These are phyloP conservation scores for Tolypocladium album DNA, from an alignment of 2,329 filamentous ascomycete species.

Conservation along the genomic window DNA sequence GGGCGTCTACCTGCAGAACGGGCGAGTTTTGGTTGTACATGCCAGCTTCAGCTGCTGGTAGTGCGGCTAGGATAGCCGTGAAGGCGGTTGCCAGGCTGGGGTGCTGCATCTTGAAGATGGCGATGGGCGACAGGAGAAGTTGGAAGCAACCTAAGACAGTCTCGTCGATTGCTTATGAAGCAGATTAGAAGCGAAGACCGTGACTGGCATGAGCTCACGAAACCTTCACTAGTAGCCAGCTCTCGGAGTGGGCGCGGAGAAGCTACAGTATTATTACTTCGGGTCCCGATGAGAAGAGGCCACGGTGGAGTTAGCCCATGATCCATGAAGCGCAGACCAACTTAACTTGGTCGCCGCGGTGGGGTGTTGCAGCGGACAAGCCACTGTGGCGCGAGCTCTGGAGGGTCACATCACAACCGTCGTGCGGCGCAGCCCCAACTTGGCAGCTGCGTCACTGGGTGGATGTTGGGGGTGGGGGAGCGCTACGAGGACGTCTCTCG, in stretches of 20 bases:
- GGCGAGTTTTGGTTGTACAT: slow-evolving; percentile 81
- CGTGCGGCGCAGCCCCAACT: not conserved
- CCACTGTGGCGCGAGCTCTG: slow-evolving; percentile 15
- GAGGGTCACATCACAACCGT: slow-evolving; percentile 1
- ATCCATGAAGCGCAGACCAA: not conserved
- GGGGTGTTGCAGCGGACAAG: not conserved
- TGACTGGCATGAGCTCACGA: not conserved
- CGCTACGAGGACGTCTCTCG: not conserved
- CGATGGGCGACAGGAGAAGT: not conserved
- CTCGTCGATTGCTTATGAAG: not conserved
- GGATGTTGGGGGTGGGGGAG: not conserved
- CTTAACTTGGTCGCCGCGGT: not conserved
- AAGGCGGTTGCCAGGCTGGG: slow-evolving; percentile 11
- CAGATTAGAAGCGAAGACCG: not conserved
- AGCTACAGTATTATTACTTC: not conserved
- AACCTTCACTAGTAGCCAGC: not conserved
- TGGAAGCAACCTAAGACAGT: not conserved
- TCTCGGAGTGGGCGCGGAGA: not conserved
- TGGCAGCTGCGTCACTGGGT: not conserved
- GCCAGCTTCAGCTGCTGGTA: slow-evolving; percentile 50
- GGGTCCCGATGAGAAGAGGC: not conserved
- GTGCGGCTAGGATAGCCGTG: slow-evolving; percentile 29
- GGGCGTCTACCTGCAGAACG: slow-evolving; percentile 71
- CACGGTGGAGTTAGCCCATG: not conserved
- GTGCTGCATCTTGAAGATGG: slow-evolving; percentile 38